A percentile compares a stretch with the other conserved stretches of the same genome.
Conservation (phyloP, 148 eudicot species). For the Chenopodium quinoa region DNA sequence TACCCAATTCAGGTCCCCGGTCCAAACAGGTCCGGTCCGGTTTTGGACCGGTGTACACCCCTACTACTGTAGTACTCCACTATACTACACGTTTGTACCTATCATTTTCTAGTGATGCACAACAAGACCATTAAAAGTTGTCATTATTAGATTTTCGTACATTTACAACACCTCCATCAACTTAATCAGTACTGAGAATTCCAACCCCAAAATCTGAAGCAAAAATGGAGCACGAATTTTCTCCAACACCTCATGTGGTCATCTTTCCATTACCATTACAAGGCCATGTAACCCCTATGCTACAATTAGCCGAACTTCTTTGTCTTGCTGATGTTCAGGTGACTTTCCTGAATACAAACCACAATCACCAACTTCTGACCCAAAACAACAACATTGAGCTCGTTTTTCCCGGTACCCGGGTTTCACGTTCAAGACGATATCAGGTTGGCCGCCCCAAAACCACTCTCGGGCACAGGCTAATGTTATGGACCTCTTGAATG, state of each 20-base stretch:
- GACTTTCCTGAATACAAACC: slow-evolving; percentile 35
- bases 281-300: slow-evolving; percentile 41
- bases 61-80: too few species aligned
- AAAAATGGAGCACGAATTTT: slow-evolving; percentile 6
- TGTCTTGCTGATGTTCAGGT: slow-evolving; percentile 28
- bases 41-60: too few species aligned
- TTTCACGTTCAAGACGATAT: slow-evolving; percentile 25
- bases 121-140: too few species aligned
- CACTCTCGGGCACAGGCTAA: not conserved
- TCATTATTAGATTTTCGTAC: too few species aligned
- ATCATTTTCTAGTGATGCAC: too few species aligned
- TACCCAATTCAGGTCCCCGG: too few species aligned
- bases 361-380: slow-evolving; percentile 23
- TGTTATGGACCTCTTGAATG: slow-evolving; percentile 5
- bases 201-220: not conserved
- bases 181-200: not conserved
- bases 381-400: slow-evolving; percentile 18
- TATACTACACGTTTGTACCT: too few species aligned
- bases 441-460: slow-evolving; percentile 12
- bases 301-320: slow-evolving; percentile 38
- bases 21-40: too few species aligned
- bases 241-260: slow-evolving; percentile 24
- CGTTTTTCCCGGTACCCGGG: slow-evolving; percentile 13
- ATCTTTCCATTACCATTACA: slow-evolving; percentile 36
- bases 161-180: too few species aligned